These are phyloP conservation scores for Penicillium sp. DNA, from an alignment of 2,329 filamentous ascomycete genomes.

Conservation along the genomic window DNA sequence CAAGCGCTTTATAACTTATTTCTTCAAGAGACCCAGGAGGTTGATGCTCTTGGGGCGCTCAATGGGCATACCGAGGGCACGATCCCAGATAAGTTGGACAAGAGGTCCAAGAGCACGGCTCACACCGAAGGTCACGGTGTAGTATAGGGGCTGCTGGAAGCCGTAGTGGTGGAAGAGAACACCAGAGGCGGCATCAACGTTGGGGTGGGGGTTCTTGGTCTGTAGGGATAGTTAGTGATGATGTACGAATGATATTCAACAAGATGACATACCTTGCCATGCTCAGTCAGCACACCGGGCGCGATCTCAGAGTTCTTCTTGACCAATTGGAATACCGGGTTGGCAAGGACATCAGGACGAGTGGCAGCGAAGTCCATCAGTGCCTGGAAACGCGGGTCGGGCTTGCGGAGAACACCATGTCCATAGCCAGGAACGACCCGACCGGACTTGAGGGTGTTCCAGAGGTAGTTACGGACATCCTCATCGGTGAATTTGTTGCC, in stretches of 20 bases:
- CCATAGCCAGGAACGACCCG: slow-evolving; percentile 94
- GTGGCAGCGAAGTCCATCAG: slow-evolving; percentile 92
- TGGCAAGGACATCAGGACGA: slow-evolving; percentile 77
- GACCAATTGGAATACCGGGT: slow-evolving; percentile 92
- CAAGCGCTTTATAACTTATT: slow-evolving; percentile 14
- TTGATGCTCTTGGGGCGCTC: slow-evolving; percentile 98
- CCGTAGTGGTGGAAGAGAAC: slow-evolving; percentile 98
- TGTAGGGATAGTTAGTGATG: slow-evolving; percentile 20
- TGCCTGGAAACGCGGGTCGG: slow-evolving; percentile 93
- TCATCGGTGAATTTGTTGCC: slow-evolving; percentile 73
- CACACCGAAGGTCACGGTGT: slow-evolving; percentile 70
- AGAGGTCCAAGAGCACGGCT: slow-evolving; percentile 77
- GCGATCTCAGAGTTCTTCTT: slow-evolving; percentile 91
- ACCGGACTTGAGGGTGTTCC: slow-evolving; percentile 88
- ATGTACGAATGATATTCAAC: neutral
- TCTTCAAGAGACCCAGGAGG: slow-evolving; percentile 76
- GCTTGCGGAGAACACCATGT: slow-evolving; percentile 93
- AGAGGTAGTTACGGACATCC: slow-evolving; percentile 86
- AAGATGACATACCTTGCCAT: slow-evolving; percentile 68
- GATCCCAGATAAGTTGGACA: slow-evolving; percentile 94
- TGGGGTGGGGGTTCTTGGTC: slow-evolving; percentile 97
- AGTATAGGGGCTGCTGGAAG: slow-evolving; percentile 96
- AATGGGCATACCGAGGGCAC: slow-evolving; percentile 88
- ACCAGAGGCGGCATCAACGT: slow-evolving; percentile 90
- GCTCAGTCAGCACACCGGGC: slow-evolving; percentile 83